Evolutionary conservation across 805 yeast genomes (phyloP), one percentile per base, ranked within the genome.

Genomic region (Wickerhamomyces xylosicus): DNA sequence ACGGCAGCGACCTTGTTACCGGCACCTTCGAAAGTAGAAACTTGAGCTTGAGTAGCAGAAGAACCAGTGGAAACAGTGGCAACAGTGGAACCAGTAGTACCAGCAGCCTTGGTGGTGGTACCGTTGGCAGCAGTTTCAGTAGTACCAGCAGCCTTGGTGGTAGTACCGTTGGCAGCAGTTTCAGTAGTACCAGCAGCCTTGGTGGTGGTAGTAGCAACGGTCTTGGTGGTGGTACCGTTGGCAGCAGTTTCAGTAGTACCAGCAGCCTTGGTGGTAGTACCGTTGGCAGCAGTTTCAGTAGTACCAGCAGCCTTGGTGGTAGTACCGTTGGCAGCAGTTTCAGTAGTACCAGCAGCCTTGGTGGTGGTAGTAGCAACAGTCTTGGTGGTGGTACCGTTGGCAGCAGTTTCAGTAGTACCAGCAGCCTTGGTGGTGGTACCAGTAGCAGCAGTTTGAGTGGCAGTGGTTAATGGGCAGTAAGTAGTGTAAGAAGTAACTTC

Each of bases 21-120:
- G n/a, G 31, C 31, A 25, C 38, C 41, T 16, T 29, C 35, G 19
- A 14, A 38, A 10, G 37, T 38, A 28, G 38, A 35, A 28, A 35
- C 38, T 25, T 19, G 4, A 32, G 32, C 37, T 19, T 33, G 34
- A 19, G 36, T 31, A 29, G 41, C 16, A 25, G 38, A 4, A 19
- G 36, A 13, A 19, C 10, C 34, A 34, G 33, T 19, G 19, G 34
- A 33, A 19, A 34, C 19, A 19, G 33, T 17, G 13, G 33, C 13
- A 17, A 25, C 22, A 33, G 33, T 4, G 14, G 17, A 25, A 10
- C 11, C 37, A 19, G 41, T 21, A 10, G 37, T 14, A 15, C 41
- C 3, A 21, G 44, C 22, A 31, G 42, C 15, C 28, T 42, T 20
- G 19, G 43, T 15, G 13, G 20, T 17, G 31, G 37, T 4, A 31